These are phyloP conservation scores for Pseudozyma thailandica DNA, from an alignment of 1,284 basidiomycete genomes.

Conservation along the genomic window DNA sequence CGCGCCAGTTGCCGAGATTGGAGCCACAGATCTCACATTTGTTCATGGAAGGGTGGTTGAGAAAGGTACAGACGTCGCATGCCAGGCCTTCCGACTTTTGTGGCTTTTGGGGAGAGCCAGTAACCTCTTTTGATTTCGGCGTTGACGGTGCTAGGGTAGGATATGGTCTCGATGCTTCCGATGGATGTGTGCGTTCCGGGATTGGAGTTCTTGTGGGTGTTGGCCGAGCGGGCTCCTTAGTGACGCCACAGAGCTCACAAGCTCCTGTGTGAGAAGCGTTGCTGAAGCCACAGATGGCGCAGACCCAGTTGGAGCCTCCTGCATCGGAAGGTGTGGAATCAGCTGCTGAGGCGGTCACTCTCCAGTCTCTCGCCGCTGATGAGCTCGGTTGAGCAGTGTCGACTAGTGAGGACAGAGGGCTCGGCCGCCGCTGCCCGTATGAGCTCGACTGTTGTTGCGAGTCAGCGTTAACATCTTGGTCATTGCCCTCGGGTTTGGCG, in stretches of 20 bases:
- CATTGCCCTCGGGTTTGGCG: conserved; percentile 19
- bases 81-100: conserved; percentile 21
- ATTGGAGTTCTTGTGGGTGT: conserved; percentile 12
- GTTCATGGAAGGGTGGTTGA: conserved; percentile 81
- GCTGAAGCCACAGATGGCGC: conserved; percentile 56
- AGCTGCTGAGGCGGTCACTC: conserved; percentile 28
- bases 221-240: conserved; percentile 41
- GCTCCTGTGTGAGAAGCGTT: conserved; percentile 26
- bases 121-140: conserved; percentile 1
- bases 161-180: conserved; percentile 10
- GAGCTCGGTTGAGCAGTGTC: conserved; percentile 6
- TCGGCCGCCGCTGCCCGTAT: conserved; percentile 21
- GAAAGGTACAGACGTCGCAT: conserved; percentile 89
- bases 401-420: conserved; percentile 4
- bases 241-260: conserved; percentile 60
- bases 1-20: conserved; percentile 70
- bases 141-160: conserved; percentile 15
- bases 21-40: conserved; percentile 90
- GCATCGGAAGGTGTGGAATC: conserved; percentile 26
- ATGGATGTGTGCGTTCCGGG: conserved; percentile 1
- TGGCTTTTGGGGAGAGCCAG: background rate
- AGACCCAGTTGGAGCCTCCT: conserved; percentile 50
- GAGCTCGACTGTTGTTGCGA: conserved; percentile 31
- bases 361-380: conserved; percentile 40
- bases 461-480: conserved; percentile 19